Evolutionary conservation across 1,284 basidiomycete species (phyloP).

Genomic region (Fomitopsis betulina): DNA sequence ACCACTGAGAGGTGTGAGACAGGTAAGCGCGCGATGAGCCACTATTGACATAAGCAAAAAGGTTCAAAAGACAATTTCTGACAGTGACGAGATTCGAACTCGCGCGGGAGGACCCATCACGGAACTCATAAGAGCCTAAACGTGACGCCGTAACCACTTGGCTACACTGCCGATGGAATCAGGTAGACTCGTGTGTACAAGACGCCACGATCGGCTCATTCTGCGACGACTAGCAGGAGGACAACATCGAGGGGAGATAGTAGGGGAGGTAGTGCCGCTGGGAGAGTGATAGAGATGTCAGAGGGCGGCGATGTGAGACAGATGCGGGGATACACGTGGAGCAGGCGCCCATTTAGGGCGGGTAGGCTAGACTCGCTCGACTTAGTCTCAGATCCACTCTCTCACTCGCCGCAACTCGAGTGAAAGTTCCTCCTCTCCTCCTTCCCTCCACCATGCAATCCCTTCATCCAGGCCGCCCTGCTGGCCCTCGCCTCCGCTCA

Average conservation of each 20-base stretch:
- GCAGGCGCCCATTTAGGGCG: constrained; percentile 4
- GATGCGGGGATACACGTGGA: constrained; percentile 2
- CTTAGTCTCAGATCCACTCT: too few relatives aligned
- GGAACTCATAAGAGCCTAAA: constrained; percentile 40
- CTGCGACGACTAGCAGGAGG: too few relatives aligned
- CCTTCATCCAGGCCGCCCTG: constrained; percentile 40
- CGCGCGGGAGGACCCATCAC: constrained; percentile 59
- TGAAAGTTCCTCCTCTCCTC: not conserved
- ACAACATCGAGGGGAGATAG: too few relatives aligned
- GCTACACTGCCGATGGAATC: constrained; percentile 46
- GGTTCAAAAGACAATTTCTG: constrained; percentile 22
- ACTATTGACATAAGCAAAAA: too few relatives aligned
- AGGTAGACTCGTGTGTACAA: too few relatives aligned
- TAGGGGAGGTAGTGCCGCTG: not conserved
- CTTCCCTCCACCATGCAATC: constrained; percentile 28
- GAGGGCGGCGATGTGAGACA: constrained; percentile 5
- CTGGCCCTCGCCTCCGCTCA: constrained; percentile 52
- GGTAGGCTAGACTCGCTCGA: not conserved
- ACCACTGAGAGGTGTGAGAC: not conserved
- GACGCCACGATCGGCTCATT: too few relatives aligned
- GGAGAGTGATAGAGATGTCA: not conserved
- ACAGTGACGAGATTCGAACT: constrained; percentile 63
- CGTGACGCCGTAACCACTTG: constrained; percentile 62
- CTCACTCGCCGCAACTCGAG: not conserved
- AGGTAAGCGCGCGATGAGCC: not conserved